phyloP scores from a whole-genome alignment of 2,329 filamentous ascomycete genomes.

The Lasiodiplodia sp. region DNA sequence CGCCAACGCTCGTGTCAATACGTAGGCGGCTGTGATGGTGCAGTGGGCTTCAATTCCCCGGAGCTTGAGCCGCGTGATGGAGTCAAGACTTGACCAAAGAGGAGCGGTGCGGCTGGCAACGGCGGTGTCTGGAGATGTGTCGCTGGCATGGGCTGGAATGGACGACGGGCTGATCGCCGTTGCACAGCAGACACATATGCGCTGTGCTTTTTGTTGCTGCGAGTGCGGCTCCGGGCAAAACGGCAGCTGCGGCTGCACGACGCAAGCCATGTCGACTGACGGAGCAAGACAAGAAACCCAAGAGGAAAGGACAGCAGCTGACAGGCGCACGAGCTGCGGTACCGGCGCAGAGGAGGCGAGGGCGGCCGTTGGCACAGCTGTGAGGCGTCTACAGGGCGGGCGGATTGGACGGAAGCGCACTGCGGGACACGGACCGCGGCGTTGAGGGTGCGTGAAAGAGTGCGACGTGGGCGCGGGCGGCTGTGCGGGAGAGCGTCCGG shows the following conservation, averaged over 20 bases:
- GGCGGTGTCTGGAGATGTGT: background rate
- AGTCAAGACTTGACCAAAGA: too few relatives aligned
- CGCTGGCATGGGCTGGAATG: background rate
- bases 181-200: background rate
- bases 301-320: background rate
- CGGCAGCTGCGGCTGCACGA: background rate
- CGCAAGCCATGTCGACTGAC: background rate
- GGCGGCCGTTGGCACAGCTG: background rate
- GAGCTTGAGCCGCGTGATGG: too few relatives aligned
- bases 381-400: background rate
- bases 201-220: background rate
- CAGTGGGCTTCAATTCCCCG: too few relatives aligned
- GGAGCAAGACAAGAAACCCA: background rate
- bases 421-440: background rate
- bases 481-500: slow-evolving; percentile 6
- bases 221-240: background rate
- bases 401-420: background rate
- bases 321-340: background rate
- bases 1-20: too few relatives aligned
- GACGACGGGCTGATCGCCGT: background rate
- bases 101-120: background rate
- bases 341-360: background rate
- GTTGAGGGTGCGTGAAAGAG: background rate
- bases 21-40: too few relatives aligned
- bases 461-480: background rate